Percentiles rank a stretch among this genome's conserved stretches.
Evolutionary conservation across 768 basidiomycete species (phyloP).

Genomic region (Naganishia randhawae): DNA sequence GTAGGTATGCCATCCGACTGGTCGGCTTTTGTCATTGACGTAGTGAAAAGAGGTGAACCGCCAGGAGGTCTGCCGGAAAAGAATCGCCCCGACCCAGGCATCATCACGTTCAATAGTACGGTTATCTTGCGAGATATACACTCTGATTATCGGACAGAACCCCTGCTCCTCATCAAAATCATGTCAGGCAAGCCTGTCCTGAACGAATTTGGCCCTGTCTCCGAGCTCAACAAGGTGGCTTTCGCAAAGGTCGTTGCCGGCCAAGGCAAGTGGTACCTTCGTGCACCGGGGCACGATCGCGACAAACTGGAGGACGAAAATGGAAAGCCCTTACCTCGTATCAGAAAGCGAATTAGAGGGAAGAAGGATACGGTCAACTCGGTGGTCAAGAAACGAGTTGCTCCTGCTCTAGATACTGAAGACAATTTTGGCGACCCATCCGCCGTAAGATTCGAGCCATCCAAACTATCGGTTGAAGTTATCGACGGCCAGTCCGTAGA

Average conservation of each 20-base stretch:
- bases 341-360: constrained; percentile 22
- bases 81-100: constrained; percentile 41
- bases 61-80: constrained; percentile 42
- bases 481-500: constrained; percentile 18
- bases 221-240: constrained; percentile 95
- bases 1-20: constrained; percentile 55
- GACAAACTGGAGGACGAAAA: constrained; percentile 22
- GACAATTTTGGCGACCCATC: constrained; percentile 21
- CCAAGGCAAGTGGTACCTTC: constrained; percentile 81
- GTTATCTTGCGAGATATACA: constrained; percentile 78
- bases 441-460: constrained; percentile 21
- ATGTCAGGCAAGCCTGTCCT: constrained; percentile 80
- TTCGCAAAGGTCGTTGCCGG: constrained; percentile 72
- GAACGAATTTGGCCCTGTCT: constrained; percentile 81
- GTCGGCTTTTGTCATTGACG: constrained; percentile 92
- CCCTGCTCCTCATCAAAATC: constrained; percentile 83
- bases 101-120: constrained; percentile 79
- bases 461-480: constrained; percentile 15
- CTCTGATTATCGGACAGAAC: constrained; percentile 78
- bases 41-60: constrained; percentile 66
- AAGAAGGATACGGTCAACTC: constrained; percentile 26
- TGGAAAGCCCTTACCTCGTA: constrained; percentile 18
- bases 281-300: constrained; percentile 58
- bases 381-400: constrained; percentile 26
- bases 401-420: constrained; percentile 26